phyloP scores from a whole-genome alignment of 129 eudicot genomes.

The Pittosporum tobira region DNA sequence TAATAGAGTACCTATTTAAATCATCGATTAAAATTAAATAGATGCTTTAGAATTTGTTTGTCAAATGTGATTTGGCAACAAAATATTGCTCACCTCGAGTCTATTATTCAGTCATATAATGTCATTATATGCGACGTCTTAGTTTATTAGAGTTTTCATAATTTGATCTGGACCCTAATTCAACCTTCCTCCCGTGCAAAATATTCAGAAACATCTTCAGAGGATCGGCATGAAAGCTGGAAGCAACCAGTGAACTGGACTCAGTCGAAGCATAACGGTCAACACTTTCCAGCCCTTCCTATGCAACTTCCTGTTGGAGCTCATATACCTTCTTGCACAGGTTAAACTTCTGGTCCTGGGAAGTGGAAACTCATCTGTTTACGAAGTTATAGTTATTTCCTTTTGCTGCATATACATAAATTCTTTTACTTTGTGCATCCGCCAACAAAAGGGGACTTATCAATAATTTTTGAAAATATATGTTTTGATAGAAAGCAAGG shows the following conservation, averaged over 20 bases:
- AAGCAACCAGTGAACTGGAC: conserved; percentile 28
- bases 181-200: neutral
- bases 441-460: neutral
- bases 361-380: too few relatives aligned
- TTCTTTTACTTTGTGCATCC: neutral
- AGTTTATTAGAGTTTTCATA: too few relatives aligned
- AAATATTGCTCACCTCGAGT: neutral
- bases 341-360: conserved; percentile 25
- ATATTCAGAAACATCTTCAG: conserved; percentile 42
- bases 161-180: neutral
- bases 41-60: neutral
- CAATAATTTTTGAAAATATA: neutral
- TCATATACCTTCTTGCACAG: conserved; percentile 80
- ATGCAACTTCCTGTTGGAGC: conserved; percentile 82
- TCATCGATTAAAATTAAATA: too few relatives aligned
- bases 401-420: neutral
- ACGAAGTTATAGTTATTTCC: neutral
- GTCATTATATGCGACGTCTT: neutral
- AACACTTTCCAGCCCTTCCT: conserved; percentile 42
- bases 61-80: neutral
- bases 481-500: conserved; percentile 44
- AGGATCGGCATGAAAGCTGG: conserved; percentile 51
- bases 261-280: conserved; percentile 36
- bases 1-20: too few relatives aligned
- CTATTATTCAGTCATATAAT: neutral